phyloP scores from a whole-genome alignment of 2,329 filamentous ascomycete species.

The Pochonia chlamydosporia region DNA sequence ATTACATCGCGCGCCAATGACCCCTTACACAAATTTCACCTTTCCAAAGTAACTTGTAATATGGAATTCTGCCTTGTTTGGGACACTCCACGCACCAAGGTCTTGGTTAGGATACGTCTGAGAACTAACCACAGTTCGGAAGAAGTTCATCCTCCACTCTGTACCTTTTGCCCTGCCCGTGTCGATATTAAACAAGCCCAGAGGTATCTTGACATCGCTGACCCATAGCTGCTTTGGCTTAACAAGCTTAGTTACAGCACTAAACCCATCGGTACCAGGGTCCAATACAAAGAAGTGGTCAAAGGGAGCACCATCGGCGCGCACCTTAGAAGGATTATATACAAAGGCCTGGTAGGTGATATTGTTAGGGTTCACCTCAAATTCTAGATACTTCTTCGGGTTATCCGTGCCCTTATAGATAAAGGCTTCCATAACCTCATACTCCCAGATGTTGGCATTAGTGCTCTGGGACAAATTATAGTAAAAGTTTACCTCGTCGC shows the following conservation, averaged over 20 bases:
- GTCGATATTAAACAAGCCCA: constrained; percentile 45
- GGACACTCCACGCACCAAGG: constrained; percentile 40
- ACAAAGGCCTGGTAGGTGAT: constrained; percentile 45
- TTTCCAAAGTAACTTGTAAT: constrained; percentile 40
- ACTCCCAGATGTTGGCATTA: constrained; percentile 42
- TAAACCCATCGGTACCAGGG: constrained; percentile 35
- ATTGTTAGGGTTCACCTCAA: constrained; percentile 46
- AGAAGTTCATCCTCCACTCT: constrained; percentile 47
- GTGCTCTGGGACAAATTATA: constrained; percentile 35
- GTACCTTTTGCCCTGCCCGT: constrained; percentile 34
- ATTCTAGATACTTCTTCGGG: constrained; percentile 44
- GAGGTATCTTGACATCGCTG: constrained; percentile 35
- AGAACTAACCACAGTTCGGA: constrained; percentile 38
- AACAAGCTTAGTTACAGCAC: constrained; percentile 34
- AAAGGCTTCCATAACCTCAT: constrained; percentile 47
- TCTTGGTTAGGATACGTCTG: constrained; percentile 37
- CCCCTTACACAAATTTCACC: constrained; percentile 28
- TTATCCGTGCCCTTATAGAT: constrained; percentile 38
- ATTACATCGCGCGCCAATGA: no score
- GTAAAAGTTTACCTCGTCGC: constrained; percentile 40
- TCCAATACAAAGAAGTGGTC: constrained; percentile 36
- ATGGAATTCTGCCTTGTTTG: constrained; percentile 41
- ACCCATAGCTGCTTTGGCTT: constrained; percentile 30
- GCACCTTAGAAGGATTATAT: constrained; percentile 43
- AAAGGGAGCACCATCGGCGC: constrained; percentile 33